Evolutionary conservation across 2,329 filamentous ascomycete genomes (phyloP).

Genomic region (Penicillium sp.): DNA sequence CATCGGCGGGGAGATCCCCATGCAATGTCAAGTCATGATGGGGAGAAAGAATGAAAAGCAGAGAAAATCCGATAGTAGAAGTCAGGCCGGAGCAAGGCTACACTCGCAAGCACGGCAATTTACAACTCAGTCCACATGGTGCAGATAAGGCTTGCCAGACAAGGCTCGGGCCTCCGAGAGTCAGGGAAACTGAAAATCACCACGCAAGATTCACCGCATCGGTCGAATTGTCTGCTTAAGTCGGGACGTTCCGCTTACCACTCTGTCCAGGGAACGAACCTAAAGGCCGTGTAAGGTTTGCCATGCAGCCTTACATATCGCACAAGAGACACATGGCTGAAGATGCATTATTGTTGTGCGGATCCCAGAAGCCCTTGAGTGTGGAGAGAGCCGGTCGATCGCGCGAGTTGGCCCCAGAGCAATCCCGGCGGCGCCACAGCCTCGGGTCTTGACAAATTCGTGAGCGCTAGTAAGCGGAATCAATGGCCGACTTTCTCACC

Average conservation of each 20-base stretch:
- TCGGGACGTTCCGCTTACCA: constrained; percentile 3
- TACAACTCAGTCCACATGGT: neutral
- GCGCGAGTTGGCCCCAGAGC: constrained; percentile 7
- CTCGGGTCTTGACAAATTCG: constrained; percentile 11
- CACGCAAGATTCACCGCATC: neutral
- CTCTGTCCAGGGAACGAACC: neutral
- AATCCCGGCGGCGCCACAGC: constrained; percentile 5
- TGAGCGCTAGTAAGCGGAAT: constrained; percentile 1
- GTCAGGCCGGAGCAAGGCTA: neutral
- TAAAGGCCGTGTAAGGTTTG: neutral
- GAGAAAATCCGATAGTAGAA: too few relatives aligned
- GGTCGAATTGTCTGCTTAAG: constrained; percentile 3
- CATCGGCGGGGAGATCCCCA: constrained; percentile 2
- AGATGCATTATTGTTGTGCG: neutral
- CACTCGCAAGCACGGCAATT: too few relatives aligned
- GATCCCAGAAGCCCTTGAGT: constrained; percentile 9
- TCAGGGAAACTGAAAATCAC: neutral
- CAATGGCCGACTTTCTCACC: neutral
- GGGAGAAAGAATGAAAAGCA: too few relatives aligned
- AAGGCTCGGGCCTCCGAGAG: neutral
- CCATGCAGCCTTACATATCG: constrained; percentile 1
- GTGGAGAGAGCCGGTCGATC: constrained; percentile 16
- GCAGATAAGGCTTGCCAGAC: constrained; percentile 1
- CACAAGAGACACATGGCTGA: constrained; percentile 2
- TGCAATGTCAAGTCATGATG: neutral